These are phyloP conservation scores for Colletotrichum abscissum DNA, from an alignment of 2,329 filamentous ascomycete species.

Conservation along the genomic window DNA sequence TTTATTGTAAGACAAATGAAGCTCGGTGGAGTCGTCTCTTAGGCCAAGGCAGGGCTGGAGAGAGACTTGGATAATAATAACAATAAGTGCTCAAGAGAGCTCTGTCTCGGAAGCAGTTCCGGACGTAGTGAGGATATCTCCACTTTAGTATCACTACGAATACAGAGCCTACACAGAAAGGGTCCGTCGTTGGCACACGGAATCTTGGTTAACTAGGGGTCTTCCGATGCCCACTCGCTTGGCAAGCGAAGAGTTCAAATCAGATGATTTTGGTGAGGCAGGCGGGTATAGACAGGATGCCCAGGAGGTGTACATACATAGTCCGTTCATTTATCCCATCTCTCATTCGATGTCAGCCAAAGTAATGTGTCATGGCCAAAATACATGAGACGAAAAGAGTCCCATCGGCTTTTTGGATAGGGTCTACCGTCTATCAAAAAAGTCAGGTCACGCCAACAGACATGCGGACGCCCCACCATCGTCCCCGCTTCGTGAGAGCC, in stretches of 20 bases:
- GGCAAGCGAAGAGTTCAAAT: neutral
- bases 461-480: neutral
- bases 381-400: neutral
- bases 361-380: conserved; percentile 3
- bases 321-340: neutral
- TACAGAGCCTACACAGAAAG: neutral
- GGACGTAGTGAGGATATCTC: conserved; percentile 13
- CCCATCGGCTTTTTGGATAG: neutral
- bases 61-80: neutral
- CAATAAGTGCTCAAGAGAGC: neutral
- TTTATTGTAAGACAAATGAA: conserved; percentile 8
- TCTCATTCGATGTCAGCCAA: neutral
- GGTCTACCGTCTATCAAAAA: neutral
- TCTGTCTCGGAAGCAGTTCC: conserved; percentile 21
- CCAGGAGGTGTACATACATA: neutral
- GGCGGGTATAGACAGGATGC: neutral
- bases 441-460: conserved; percentile 7
- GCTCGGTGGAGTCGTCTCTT: neutral
- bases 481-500: neutral
- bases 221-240: neutral
- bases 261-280: neutral
- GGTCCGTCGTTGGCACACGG: conserved; percentile 6
- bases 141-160: conserved; percentile 2
- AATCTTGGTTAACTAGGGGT: conserved; percentile 15
- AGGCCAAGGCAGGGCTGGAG: conserved; percentile 1